These are phyloP conservation scores for Trametes meyenii DNA, from an alignment of 768 basidiomycete species.

Conservation along the genomic window DNA sequence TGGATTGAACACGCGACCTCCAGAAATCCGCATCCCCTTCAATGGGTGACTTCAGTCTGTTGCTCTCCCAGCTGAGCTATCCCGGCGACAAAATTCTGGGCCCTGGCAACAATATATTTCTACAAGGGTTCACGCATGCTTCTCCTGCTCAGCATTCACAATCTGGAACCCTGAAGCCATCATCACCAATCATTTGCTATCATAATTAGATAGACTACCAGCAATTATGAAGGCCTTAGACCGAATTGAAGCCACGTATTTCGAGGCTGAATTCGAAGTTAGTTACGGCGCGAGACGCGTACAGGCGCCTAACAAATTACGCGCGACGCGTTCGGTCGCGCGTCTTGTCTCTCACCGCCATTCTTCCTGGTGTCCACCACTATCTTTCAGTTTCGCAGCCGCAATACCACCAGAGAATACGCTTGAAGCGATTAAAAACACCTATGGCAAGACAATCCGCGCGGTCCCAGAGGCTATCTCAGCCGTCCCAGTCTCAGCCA, in stretches of 20 bases:
- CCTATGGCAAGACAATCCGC: constrained; percentile 39
- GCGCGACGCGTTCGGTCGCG: constrained; percentile 9
- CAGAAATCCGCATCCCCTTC: constrained; percentile 1
- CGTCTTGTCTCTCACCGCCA: neutral
- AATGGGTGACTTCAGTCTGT: constrained; percentile 37
- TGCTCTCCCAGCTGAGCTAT: constrained; percentile 42
- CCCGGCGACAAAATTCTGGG: no score
- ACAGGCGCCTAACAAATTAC: constrained; percentile 1
- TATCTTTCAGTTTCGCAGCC: neutral
- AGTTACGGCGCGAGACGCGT: neutral
- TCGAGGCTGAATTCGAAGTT: no score
- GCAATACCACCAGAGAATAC: neutral
- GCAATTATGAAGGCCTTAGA: no score
- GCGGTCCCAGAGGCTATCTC: constrained; percentile 44
- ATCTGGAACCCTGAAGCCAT: no score
- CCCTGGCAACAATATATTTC: no score
- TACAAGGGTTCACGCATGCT: no score
- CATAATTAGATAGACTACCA: no score
- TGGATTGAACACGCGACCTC: constrained; percentile 28
- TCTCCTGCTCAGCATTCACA: no score
- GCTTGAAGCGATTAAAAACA: neutral
- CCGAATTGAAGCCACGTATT: no score
- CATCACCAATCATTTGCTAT: no score
- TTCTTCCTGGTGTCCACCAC: neutral
- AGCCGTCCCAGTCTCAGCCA: constrained; percentile 44